Base-by-base conservation (phyloP, 768 basidiomycete genomes). In the Leccinum broughii region DNA sequence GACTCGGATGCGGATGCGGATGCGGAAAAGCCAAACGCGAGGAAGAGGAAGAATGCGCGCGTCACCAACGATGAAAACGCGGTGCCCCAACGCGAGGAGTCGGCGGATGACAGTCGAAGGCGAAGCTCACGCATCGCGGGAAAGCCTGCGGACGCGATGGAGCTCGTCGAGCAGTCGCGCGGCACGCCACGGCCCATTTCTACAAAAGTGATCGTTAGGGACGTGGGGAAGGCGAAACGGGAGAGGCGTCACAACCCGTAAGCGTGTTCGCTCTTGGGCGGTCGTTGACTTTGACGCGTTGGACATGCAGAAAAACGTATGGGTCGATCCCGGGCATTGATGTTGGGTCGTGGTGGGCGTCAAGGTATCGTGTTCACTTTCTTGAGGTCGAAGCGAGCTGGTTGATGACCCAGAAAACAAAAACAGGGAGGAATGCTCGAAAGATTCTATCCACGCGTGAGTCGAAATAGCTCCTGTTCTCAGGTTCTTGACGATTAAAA, bases 271-370 rank as follows among this genome's bases (percentile, higher is more conserved):
- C 24, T 48, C 24, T 52, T 10, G 2, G 39, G 4, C 6, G 6
- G 2, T 6, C 0, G 70, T 64, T 44, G 70, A 74, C 9, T 28
- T 24, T 24, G 28, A 32, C 52, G 20, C 20, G 57, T 66, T 49
- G 44, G 26, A 20, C 53, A 4, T 26, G 57, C 60, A 92, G 90
- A 11, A 95, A 93, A 76, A 81, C 76, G 2, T 95, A 85, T 72
- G 95, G 95, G 0, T 66, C 79, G 35, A 95, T 97, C 58, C 92
- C 93, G 6, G 92, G 84, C 3, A 73, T 96, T 20, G 78, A 80
- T 26, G 85, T 94, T 15, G 93, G 93, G 3, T 86, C 86, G 26
- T 92, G 90, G 87, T 97, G 93, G 92, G 81, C 84, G 57, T 83
- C 80, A 6, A 78, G 93, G 77, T 80, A 75, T 58, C 84, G 66